These are phyloP conservation scores for Lipomyces spencermartinsiae DNA, from an alignment of 805 yeast species.

Conservation along the genomic window DNA sequence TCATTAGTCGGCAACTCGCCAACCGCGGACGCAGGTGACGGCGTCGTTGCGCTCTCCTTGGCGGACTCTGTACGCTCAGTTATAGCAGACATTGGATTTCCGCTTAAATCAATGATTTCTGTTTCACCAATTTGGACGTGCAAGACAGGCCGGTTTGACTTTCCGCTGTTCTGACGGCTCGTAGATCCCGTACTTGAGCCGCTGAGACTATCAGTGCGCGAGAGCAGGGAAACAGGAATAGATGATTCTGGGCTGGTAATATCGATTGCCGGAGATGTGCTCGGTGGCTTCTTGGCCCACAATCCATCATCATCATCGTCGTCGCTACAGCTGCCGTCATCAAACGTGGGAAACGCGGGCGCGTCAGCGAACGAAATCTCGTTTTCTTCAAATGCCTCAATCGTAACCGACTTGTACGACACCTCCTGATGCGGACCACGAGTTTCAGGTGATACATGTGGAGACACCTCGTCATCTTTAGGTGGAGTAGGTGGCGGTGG, in stretches of 20 bases:
- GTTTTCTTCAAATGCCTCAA: conserved; percentile 72
- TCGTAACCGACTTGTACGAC: conserved; percentile 42
- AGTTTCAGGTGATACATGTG: neutral
- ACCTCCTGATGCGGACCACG: conserved; percentile 14
- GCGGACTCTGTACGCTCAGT: conserved; percentile 31
- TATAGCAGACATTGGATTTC: conserved; percentile 29
- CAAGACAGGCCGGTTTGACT: conserved; percentile 31
- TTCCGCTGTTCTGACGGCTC: conserved; percentile 23
- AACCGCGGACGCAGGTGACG: conserved; percentile 31
- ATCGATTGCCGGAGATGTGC: neutral
- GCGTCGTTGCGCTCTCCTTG: conserved; percentile 19
- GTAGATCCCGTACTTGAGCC: conserved; percentile 19
- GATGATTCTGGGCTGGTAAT: conserved; percentile 11
- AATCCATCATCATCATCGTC: conserved; percentile 59
- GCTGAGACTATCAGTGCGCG: conserved; percentile 10
- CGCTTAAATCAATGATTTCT: neutral
- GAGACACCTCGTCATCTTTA: conserved; percentile 4
- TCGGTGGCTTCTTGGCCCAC: conserved; percentile 59
- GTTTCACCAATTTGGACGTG: conserved; percentile 33
- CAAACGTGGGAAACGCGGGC: conserved; percentile 54
- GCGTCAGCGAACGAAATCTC: conserved; percentile 76
- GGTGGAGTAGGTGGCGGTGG: neutral
- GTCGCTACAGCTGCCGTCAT: conserved; percentile 35
- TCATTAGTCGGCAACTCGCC: conserved; percentile 27
- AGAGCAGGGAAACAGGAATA: conserved; percentile 15